phyloP scores from a whole-genome alignment of 768 basidiomycete genomes.

The Hemileccinum rubropunctum region DNA sequence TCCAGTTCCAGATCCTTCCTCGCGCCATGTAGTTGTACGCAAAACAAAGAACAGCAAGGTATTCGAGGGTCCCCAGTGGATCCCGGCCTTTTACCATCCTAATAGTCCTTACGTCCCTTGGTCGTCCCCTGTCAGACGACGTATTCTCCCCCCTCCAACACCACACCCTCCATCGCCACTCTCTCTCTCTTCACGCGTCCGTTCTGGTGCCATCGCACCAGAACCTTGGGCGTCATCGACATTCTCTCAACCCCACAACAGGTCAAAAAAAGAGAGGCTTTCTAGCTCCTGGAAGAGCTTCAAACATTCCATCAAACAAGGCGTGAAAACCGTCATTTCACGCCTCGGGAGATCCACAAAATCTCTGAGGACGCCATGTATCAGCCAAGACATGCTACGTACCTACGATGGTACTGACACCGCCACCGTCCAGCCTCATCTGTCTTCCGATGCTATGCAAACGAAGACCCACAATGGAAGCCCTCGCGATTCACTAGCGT shows the following conservation, averaged over 20 bases:
- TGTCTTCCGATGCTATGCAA: conserved; percentile 2
- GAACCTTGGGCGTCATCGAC: conserved; percentile 36
- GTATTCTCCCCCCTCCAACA: conserved; percentile 38
- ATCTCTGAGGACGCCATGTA: conserved; percentile 11
- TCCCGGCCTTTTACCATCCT: conserved; percentile 44
- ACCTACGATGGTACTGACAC: conserved; percentile 6
- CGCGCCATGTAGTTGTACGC: conserved; percentile 5
- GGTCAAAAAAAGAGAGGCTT: conserved; percentile 16
- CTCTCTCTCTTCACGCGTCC: conserved; percentile 35
- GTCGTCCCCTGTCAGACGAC: conserved; percentile 41
- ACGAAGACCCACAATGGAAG: conserved; percentile 13
- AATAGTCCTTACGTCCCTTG: conserved; percentile 58
- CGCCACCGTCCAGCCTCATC: not conserved
- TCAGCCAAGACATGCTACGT: conserved; percentile 6
- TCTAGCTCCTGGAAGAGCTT: conserved; percentile 33
- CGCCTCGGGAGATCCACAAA: conserved; percentile 15
- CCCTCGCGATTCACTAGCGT: conserved; percentile 23
- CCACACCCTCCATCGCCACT: conserved; percentile 33
- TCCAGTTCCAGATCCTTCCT: conserved; percentile 16
- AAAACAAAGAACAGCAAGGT: conserved; percentile 22
- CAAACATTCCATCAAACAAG: conserved; percentile 27
- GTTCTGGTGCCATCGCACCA: conserved; percentile 41
- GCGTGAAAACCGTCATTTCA: conserved; percentile 22
- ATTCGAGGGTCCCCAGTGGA: conserved; percentile 30
- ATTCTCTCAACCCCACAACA: conserved; percentile 19